phyloP scores from a whole-genome alignment of 257 asterid species.

The Marsdenia floribunda region DNA sequence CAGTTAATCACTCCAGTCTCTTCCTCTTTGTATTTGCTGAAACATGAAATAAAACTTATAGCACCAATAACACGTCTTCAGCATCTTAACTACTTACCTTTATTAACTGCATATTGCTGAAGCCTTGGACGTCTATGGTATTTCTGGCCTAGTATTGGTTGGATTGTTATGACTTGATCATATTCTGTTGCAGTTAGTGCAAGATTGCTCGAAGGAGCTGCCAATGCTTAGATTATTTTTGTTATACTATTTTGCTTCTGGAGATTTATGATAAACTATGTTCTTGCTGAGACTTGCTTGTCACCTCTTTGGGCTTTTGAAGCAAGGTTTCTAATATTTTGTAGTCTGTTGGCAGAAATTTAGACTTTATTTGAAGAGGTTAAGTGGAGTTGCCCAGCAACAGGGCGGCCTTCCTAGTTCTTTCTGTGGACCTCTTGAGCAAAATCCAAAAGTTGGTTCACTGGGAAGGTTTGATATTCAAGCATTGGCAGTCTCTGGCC shows the following conservation, averaged over 20 bases:
- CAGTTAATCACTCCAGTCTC: neutral
- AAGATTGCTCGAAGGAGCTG: neutral
- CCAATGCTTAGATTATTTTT: neutral
- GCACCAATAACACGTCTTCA: neutral
- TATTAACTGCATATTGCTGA: neutral
- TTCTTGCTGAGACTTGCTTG: neutral
- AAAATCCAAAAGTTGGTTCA: slow-evolving; percentile 47
- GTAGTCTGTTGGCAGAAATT: slow-evolving; percentile 49
- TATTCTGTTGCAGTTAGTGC: neutral
- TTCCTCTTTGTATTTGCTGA: neutral
- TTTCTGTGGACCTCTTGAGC: slow-evolving; percentile 58
- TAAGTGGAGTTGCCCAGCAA: slow-evolving; percentile 72
- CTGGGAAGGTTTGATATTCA: slow-evolving; percentile 61
- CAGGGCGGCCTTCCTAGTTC: slow-evolving; percentile 54
- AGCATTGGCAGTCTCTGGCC: slow-evolving; percentile 64
- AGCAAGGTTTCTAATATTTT: slow-evolving; percentile 1
- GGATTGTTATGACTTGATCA: neutral
- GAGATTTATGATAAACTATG: neutral
- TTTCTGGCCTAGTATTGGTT: neutral
- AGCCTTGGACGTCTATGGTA: neutral
- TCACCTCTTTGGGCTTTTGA: slow-evolving; percentile 1
- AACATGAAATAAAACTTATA: neutral
- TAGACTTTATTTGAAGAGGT: slow-evolving; percentile 69
- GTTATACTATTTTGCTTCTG: neutral
- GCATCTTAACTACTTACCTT: neutral